phyloP scores from a whole-genome alignment of 164 flowering plant genomes.

The Aristolochia contorta region DNA sequence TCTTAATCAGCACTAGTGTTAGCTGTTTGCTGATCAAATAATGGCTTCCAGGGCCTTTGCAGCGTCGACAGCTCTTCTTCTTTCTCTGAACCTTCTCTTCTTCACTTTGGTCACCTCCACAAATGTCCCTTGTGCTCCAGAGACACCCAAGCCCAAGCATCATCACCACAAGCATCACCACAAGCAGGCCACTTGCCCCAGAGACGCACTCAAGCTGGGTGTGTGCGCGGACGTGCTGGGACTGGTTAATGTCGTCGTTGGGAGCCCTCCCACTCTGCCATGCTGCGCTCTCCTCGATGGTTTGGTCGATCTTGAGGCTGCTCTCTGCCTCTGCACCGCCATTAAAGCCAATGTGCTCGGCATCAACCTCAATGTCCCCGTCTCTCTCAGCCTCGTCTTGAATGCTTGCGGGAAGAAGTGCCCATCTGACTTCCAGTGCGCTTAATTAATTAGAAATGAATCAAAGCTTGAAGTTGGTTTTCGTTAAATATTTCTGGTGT shows the following conservation, averaged over 20 bases:
- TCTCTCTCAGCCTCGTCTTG: slow-evolving; percentile 53
- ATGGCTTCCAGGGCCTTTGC: slow-evolving; percentile 5
- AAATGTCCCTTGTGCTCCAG: slow-evolving; percentile 10
- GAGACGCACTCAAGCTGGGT: slow-evolving; percentile 54
- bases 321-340: slow-evolving; percentile 65
- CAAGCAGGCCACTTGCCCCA: slow-evolving; percentile 30
- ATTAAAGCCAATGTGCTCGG: slow-evolving; percentile 51
- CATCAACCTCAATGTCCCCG: slow-evolving; percentile 43
- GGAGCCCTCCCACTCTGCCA: slow-evolving; percentile 33
- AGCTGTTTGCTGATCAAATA: too few species aligned
- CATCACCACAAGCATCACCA: slow-evolving; percentile 1
- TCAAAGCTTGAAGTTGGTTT: too few species aligned
- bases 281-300: slow-evolving; percentile 59
- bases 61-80: slow-evolving; percentile 25
- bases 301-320: slow-evolving; percentile 57
- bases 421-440: slow-evolving; percentile 51
- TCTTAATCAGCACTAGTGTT: neutral
- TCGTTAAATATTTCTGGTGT: too few species aligned
- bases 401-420: slow-evolving; percentile 39
- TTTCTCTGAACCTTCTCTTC: slow-evolving; percentile 47
- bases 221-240: slow-evolving; percentile 48
- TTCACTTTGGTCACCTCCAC: slow-evolving; percentile 36
- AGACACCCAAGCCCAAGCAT: slow-evolving; percentile 11
- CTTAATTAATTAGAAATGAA: slow-evolving; percentile 13
- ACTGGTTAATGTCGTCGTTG: slow-evolving; percentile 29